Evolutionary conservation across 2,329 filamentous ascomycete genomes (phyloP).

Genomic region (Trichothecium roseum): DNA sequence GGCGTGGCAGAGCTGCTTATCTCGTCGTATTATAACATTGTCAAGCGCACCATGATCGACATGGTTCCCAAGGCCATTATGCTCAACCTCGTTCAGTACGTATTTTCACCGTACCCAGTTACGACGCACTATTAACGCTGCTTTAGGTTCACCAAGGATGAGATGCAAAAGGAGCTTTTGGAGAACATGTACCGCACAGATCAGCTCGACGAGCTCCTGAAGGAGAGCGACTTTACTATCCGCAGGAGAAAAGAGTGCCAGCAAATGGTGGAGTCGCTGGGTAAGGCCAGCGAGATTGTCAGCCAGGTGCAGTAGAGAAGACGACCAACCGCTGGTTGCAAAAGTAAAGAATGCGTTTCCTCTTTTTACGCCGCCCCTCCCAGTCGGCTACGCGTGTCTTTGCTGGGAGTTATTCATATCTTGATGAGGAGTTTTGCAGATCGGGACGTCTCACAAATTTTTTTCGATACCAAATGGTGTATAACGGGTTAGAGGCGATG

Average conservation of each 20-base stretch:
- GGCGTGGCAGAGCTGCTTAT: slow-evolving; percentile 69
- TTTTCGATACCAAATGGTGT: slow-evolving; percentile 4
- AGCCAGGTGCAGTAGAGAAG: slow-evolving; percentile 55
- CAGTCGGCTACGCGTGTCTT: background rate
- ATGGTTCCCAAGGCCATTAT: slow-evolving; percentile 99
- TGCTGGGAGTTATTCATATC: background rate
- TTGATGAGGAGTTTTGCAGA: too few relatives aligned
- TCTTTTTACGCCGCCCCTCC: slow-evolving; percentile 1
- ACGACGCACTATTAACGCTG: background rate
- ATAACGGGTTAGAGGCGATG: slow-evolving; percentile 1
- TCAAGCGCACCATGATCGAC: slow-evolving; percentile 96
- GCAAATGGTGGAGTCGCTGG: slow-evolving; percentile 94
- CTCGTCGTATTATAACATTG: slow-evolving; percentile 95
- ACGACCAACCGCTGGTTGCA: background rate
- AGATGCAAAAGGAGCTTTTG: slow-evolving; percentile 94
- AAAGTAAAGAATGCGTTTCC: background rate
- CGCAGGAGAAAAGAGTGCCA: slow-evolving; percentile 94
- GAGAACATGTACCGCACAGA: slow-evolving; percentile 95
- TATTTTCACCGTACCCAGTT: slow-evolving; percentile 16
- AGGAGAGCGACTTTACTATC: slow-evolving; percentile 96
- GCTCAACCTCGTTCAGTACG: slow-evolving; percentile 90
- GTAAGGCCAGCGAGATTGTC: slow-evolving; percentile 90
- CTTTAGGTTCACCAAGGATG: slow-evolving; percentile 79
- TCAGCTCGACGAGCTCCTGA: slow-evolving; percentile 86
- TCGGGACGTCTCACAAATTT: background rate